Percentiles rank a stretch among this genome's conserved stretches.
Evolutionary conservation across 2,329 filamentous ascomycete species (phyloP).

Genomic region (Thermothelomyces thermophilus): DNA sequence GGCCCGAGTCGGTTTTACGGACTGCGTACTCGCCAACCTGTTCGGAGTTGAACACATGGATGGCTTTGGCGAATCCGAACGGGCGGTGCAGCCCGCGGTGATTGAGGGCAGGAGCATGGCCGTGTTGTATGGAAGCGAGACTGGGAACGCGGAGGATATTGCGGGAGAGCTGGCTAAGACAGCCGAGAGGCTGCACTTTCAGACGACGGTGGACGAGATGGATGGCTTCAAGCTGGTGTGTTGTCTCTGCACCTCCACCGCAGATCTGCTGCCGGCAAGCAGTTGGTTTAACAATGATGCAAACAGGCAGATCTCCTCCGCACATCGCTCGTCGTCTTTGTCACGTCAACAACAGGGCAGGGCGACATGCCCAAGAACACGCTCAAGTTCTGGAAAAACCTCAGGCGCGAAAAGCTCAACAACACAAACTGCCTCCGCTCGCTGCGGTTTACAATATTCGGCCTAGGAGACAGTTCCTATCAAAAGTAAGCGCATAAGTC

Average conservation of each 20-base stretch:
- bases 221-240: constrained; percentile 69
- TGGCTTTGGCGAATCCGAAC: background rate
- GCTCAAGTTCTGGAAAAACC: constrained; percentile 72
- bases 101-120: constrained; percentile 43
- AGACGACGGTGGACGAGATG: constrained; percentile 68
- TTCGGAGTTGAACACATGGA: constrained; percentile 4
- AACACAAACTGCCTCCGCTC: constrained; percentile 55
- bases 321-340: constrained; percentile 62
- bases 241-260: constrained; percentile 16
- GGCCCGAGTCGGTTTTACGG: background rate
- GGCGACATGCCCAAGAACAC: constrained; percentile 87
- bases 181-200: constrained; percentile 71
- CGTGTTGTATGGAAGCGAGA: constrained; percentile 90
- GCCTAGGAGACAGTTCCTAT: constrained; percentile 91
- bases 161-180: constrained; percentile 75
- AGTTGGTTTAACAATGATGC: background rate
- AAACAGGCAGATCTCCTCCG: constrained; percentile 42
- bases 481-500: constrained; percentile 56
- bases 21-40: background rate
- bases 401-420: constrained; percentile 73
- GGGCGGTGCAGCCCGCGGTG: constrained; percentile 7
- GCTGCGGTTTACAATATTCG: constrained; percentile 77
- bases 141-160: constrained; percentile 86
- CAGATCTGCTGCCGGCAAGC: no score
- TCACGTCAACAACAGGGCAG: constrained; percentile 88